These are phyloP conservation scores for Bolboschoenoplectus hybrid DNA, from an alignment of 202 grass and related monocot genomes.

Conservation along the genomic window DNA sequence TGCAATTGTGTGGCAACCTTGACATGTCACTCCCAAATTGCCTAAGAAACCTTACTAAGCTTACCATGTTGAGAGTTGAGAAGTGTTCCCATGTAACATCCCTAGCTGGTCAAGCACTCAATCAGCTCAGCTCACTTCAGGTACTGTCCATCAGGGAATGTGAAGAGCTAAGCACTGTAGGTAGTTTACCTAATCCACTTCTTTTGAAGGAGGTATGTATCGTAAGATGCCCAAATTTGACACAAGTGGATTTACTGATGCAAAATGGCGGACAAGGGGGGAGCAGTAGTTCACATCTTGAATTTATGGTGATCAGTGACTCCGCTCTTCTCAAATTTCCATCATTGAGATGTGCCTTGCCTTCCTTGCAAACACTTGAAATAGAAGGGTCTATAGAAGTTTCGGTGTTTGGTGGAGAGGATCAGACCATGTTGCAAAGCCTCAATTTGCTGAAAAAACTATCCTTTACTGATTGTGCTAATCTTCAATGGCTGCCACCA, in stretches of 20 bases:
- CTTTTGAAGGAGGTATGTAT: conserved; percentile 7
- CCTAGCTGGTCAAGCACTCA: conserved; percentile 30
- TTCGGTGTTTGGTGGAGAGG: conserved; percentile 28
- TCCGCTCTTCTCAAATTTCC: conserved; percentile 29
- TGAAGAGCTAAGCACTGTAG: conserved; percentile 37
- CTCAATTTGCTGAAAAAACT: conserved; percentile 26
- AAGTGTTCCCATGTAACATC: conserved; percentile 35
- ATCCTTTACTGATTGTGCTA: conserved; percentile 1
- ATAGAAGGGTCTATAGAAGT: conserved; percentile 19
- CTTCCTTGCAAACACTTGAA: conserved; percentile 28
- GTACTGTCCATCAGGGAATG: conserved; percentile 41
- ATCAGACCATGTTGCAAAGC: conserved; percentile 27
- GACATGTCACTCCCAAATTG: conserved; percentile 43
- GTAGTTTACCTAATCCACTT: conserved; percentile 38
- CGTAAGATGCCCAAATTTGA: conserved; percentile 20
- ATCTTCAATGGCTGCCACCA: conserved; percentile 29
- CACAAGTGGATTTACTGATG: conserved; percentile 30
- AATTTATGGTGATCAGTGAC: conserved; percentile 1
- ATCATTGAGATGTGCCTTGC: conserved; percentile 15
- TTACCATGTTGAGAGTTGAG: background rate
- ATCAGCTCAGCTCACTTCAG: conserved; percentile 34
- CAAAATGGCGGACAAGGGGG: background rate
- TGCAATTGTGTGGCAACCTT: conserved; percentile 39
- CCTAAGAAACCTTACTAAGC: conserved; percentile 42
- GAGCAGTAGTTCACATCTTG: background rate